Evolutionary conservation across 257 asterid genomes (phyloP).

Genomic region (Salvia splendens): DNA sequence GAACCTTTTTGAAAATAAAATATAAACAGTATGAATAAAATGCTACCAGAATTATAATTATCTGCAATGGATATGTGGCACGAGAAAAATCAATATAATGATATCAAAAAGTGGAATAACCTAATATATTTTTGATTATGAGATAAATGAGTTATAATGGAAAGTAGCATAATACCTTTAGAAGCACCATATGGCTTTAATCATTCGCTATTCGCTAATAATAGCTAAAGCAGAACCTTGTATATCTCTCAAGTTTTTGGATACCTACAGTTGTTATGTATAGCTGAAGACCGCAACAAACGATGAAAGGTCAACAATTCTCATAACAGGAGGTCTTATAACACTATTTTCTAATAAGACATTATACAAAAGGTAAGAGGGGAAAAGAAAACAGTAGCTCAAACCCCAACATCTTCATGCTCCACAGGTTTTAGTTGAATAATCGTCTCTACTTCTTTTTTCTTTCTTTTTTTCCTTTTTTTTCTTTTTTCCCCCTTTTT

Average conservation of each 20-base stretch:
- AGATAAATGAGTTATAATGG: background rate
- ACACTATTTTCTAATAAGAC: no score
- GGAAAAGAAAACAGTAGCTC: no score
- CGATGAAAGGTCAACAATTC: no score
- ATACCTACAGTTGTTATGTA: no score
- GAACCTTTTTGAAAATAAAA: slow-evolving; percentile 70
- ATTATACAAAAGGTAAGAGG: no score
- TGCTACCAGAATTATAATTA: slow-evolving; percentile 58
- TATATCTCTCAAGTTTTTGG: slow-evolving; percentile 85
- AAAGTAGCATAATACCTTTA: slow-evolving; percentile 50
- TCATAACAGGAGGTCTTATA: no score
- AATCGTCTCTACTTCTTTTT: no score
- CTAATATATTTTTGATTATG: background rate
- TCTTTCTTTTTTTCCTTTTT: no score
- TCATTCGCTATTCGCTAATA: slow-evolving; percentile 66
- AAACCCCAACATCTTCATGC: no score
- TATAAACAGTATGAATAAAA: slow-evolving; percentile 36
- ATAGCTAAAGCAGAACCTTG: slow-evolving; percentile 97
- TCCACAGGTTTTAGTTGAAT: no score
- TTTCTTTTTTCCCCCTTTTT: no score
- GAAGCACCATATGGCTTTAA: slow-evolving; percentile 56
- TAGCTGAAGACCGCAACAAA: no score
- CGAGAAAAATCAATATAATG: slow-evolving; percentile 23
- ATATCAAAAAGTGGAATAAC: slow-evolving; percentile 2
- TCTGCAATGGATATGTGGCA: slow-evolving; percentile 48